Conservation (phyloP, 352 stramenopile species). For the Pythium guiyangense region DNA sequence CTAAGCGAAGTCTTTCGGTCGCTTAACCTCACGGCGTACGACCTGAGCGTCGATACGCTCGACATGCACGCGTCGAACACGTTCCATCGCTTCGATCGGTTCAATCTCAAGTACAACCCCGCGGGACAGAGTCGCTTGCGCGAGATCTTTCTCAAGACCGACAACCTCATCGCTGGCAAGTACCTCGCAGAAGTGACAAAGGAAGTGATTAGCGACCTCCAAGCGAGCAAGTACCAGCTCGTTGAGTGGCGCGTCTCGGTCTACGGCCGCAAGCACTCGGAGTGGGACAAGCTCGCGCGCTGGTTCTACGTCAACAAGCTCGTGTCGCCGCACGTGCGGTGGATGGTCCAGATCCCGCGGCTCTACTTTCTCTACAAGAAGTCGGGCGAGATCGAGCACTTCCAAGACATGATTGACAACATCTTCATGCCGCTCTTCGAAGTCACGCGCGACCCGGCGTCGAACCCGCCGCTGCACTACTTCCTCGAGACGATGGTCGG, state of each 20-base stretch:
- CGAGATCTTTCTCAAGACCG: slow-evolving; percentile 99
- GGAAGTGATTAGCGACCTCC: slow-evolving; percentile 85
- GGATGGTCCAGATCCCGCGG: slow-evolving; percentile 97
- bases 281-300: slow-evolving; percentile 95
- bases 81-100: slow-evolving; percentile 99
- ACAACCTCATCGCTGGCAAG: slow-evolving; percentile 95
- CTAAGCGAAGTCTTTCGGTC: slow-evolving; percentile 93
- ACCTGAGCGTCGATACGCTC: slow-evolving; percentile 98
- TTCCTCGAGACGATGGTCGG: slow-evolving; percentile 95
- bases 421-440: slow-evolving; percentile 98
- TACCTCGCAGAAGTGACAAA: slow-evolving; percentile 96
- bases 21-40: slow-evolving; percentile 94
- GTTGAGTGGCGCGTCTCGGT: slow-evolving; percentile 94
- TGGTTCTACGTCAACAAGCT: slow-evolving; percentile 96
- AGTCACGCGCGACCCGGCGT: slow-evolving; percentile 94
- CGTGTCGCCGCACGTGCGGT: slow-evolving; percentile 93
- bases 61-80: slow-evolving; percentile 99
- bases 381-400: slow-evolving; percentile 89
- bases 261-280: slow-evolving; percentile 90
- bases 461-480: slow-evolving; percentile 87
- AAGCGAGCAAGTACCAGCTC: slow-evolving; percentile 93
- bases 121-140: slow-evolving; percentile 91
- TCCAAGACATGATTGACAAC: slow-evolving; percentile 98
- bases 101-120: slow-evolving; percentile 99
- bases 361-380: slow-evolving; percentile 97